Evolutionary conservation across 1,284 basidiomycete genomes (phyloP).

Genomic region (Mycena sp.): DNA sequence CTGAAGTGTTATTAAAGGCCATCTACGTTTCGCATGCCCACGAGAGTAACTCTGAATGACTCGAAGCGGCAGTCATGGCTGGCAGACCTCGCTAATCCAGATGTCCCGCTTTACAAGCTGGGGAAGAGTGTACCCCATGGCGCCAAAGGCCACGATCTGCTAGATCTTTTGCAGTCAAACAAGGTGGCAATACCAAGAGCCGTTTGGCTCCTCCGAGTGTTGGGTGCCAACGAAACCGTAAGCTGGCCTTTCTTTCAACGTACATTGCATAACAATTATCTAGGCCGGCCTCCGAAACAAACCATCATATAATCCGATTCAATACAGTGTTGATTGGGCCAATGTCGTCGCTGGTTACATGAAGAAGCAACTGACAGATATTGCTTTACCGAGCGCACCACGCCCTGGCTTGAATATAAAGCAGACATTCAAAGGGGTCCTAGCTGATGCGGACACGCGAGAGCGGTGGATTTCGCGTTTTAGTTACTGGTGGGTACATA

Average conservation of each 20-base stretch:
- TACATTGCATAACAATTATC: slow-evolving; percentile 3
- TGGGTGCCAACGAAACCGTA: slow-evolving; percentile 96
- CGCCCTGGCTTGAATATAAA: slow-evolving; percentile 80
- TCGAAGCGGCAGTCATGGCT: slow-evolving; percentile 91
- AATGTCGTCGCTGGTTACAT: slow-evolving; percentile 88
- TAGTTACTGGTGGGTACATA: slow-evolving; percentile 72
- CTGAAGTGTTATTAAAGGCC: slow-evolving; percentile 7
- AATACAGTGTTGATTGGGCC: slow-evolving; percentile 94
- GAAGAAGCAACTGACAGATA: slow-evolving; percentile 88
- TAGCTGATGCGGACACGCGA: slow-evolving; percentile 74
- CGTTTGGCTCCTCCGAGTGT: slow-evolving; percentile 94
- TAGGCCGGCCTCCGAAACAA: slow-evolving; percentile 80
- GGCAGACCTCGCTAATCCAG: slow-evolving; percentile 88
- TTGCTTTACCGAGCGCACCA: slow-evolving; percentile 83
- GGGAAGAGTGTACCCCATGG: slow-evolving; percentile 94
- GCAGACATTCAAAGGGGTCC: slow-evolving; percentile 79
- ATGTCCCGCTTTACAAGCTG: slow-evolving; percentile 88
- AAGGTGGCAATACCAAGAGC: slow-evolving; percentile 89
- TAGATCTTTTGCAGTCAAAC: slow-evolving; percentile 87
- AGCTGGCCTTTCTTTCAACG: slow-evolving; percentile 31
- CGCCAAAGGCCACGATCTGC: slow-evolving; percentile 89
- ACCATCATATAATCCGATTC: slow-evolving; percentile 77
- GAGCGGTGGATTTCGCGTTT: slow-evolving; percentile 86
- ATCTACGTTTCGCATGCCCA: slow-evolving; percentile 85
- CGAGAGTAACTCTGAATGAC: slow-evolving; percentile 91